phyloP scores from a whole-genome alignment of 2,329 filamentous ascomycete genomes.

The Knufia fluminis region DNA sequence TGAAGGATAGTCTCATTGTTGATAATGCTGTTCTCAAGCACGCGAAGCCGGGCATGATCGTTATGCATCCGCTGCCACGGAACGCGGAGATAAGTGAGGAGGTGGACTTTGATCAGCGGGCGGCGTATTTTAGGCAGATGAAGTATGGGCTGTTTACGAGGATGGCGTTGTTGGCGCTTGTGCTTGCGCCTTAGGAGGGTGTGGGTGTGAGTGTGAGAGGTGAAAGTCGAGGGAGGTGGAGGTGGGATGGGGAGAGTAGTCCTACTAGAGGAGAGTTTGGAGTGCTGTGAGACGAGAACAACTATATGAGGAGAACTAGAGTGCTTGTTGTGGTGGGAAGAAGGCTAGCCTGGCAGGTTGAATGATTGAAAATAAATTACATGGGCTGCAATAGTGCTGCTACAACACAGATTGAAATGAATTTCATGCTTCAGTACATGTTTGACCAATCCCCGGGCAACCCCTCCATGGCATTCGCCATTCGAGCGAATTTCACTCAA shows the following conservation, averaged over 20 bases:
- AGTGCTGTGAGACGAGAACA: neutral
- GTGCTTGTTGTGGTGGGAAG: too few relatives aligned
- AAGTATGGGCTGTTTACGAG: conserved; percentile 94
- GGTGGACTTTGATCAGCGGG: conserved; percentile 93
- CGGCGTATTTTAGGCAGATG: conserved; percentile 98
- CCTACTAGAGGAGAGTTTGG: neutral
- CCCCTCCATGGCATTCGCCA: too few relatives aligned
- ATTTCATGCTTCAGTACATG: too few relatives aligned
- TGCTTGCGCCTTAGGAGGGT: conserved; percentile 52
- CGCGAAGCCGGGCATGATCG: conserved; percentile 85
- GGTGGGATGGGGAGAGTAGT: neutral
- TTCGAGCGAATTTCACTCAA: too few relatives aligned
- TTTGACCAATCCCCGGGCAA: too few relatives aligned
- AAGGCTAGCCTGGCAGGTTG: too few relatives aligned
- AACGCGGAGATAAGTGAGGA: conserved; percentile 92
- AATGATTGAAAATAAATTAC: too few relatives aligned
- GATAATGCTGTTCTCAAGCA: conserved; percentile 84
- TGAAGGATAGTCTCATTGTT: conserved; percentile 82
- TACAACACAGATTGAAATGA: too few relatives aligned
- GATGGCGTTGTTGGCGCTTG: conserved; percentile 91
- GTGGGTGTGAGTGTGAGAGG: neutral
- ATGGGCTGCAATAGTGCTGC: too few relatives aligned
- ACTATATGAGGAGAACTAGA: neutral
- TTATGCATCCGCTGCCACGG: conserved; percentile 89
- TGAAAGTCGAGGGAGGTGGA: neutral